phyloP scores from a whole-genome alignment of 1,284 basidiomycete species.

The Sporisorium graminicola region DNA sequence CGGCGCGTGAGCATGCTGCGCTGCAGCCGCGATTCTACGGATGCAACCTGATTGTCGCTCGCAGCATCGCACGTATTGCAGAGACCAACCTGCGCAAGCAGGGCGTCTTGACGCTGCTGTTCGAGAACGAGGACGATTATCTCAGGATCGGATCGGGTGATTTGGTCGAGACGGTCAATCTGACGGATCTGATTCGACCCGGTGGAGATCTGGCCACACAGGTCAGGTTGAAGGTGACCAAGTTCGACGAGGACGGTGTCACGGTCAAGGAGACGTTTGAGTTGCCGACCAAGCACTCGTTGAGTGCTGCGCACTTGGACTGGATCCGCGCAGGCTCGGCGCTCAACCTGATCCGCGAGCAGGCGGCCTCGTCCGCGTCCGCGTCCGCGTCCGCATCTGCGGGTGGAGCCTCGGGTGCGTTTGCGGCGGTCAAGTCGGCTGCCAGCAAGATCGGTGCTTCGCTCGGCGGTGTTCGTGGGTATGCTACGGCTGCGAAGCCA shows the following conservation, averaged over 20 bases:
- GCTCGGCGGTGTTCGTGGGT: slow-evolving; percentile 47
- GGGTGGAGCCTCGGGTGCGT: slow-evolving; percentile 34
- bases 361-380: slow-evolving; percentile 31
- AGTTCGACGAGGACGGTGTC: slow-evolving; percentile 58
- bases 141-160: slow-evolving; percentile 61
- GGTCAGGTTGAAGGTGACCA: slow-evolving; percentile 66
- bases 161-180: slow-evolving; percentile 64
- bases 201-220: slow-evolving; percentile 57
- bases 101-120: slow-evolving; percentile 67
- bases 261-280: slow-evolving; percentile 62
- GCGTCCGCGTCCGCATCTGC: slow-evolving; percentile 4
- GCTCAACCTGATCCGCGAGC: slow-evolving; percentile 65
- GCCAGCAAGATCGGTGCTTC: slow-evolving; percentile 29
- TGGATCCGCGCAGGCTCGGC: slow-evolving; percentile 69
- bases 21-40: slow-evolving; percentile 96
- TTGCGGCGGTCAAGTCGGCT: slow-evolving; percentile 30
- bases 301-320: slow-evolving; percentile 61
- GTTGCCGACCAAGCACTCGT: slow-evolving; percentile 64
- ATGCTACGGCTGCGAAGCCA: slow-evolving; percentile 55
- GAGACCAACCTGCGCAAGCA: slow-evolving; percentile 73
- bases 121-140: slow-evolving; percentile 68
- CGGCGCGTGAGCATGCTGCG: slow-evolving; percentile 97
- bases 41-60: slow-evolving; percentile 71
- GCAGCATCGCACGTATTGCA: slow-evolving; percentile 77
- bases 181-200: slow-evolving; percentile 62